Conservation (phyloP, 176 grass and related monocot genomes). For the Carex parvula region DNA sequence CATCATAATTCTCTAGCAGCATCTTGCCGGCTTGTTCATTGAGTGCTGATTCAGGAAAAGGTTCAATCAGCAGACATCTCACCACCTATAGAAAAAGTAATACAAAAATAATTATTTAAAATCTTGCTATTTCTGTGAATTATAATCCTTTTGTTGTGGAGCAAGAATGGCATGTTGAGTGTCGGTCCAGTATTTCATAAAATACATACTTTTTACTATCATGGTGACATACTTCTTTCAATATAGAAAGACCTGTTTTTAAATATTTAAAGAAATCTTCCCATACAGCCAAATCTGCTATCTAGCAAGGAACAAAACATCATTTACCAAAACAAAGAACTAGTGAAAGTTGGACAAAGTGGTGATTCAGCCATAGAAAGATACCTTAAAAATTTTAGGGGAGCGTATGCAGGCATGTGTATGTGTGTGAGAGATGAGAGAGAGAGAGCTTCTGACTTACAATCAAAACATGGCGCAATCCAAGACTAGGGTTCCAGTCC, state of each 20-base stretch:
- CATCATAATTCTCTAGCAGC: conserved; percentile 79
- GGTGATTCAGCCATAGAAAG: neutral
- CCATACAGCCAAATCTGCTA: neutral
- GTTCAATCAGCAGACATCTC: conserved; percentile 87
- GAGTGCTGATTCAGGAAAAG: conserved; percentile 92
- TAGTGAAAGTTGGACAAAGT: neutral
- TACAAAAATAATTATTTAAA: neutral
- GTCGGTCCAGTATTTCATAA: neutral
- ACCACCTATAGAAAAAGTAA: conserved; percentile 49
- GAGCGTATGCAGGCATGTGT: neutral
- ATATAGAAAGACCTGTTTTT: neutral
- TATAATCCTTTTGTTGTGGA: neutral
- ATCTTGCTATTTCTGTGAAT: neutral
- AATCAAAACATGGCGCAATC: conserved; percentile 84
- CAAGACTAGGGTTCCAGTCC: conserved; percentile 87
- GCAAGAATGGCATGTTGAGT: neutral
- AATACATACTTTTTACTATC: neutral
- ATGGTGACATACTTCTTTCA: neutral
- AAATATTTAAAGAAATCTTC: neutral
- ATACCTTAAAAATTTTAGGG: neutral
- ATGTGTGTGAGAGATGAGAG: neutral
- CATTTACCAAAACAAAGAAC: neutral
- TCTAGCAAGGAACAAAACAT: neutral
- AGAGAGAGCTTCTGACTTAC: conserved; percentile 28
- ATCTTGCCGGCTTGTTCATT: conserved; percentile 96